Conservation (phyloP, 2,329 filamentous ascomycete genomes). For the Myriosclerotinia duriaeana region DNA sequence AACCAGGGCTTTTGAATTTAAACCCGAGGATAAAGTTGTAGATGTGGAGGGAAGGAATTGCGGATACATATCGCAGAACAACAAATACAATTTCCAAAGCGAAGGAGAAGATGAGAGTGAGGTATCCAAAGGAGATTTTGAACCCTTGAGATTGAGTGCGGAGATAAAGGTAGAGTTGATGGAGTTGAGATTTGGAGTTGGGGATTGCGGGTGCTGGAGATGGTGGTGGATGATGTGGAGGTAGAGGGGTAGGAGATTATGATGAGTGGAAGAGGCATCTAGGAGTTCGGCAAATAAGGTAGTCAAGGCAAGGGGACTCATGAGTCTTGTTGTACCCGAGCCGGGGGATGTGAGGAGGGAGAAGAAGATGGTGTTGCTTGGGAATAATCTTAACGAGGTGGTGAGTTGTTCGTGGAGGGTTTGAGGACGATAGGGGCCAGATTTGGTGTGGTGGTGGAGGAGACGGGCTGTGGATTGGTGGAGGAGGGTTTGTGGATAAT, state of each 20-base stretch:
- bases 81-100: slow-evolving; percentile 53
- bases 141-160: slow-evolving; percentile 32
- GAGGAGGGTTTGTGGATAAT: slow-evolving; percentile 57
- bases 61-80: slow-evolving; percentile 47
- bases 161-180: slow-evolving; percentile 2
- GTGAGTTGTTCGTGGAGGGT: slow-evolving; percentile 62
- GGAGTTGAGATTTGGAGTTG: neutral
- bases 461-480: slow-evolving; percentile 68
- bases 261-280: slow-evolving; percentile 33
- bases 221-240: slow-evolving; percentile 46
- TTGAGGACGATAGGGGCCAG: slow-evolving; percentile 64
- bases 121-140: slow-evolving; percentile 43
- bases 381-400: slow-evolving; percentile 63
- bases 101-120: slow-evolving; percentile 43
- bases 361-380: slow-evolving; percentile 74
- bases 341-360: slow-evolving; percentile 55
- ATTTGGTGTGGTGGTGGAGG: slow-evolving; percentile 61
- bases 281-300: slow-evolving; percentile 7
- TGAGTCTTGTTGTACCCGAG: slow-evolving; percentile 2
- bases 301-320: slow-evolving; percentile 3
- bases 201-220: slow-evolving; percentile 35
- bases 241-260: slow-evolving; percentile 49
- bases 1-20: neutral
- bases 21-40: neutral
- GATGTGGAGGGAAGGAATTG: slow-evolving; percentile 37